phyloP scores from a whole-genome alignment of 345 rosid species.

The Moricandia moricandioides region DNA sequence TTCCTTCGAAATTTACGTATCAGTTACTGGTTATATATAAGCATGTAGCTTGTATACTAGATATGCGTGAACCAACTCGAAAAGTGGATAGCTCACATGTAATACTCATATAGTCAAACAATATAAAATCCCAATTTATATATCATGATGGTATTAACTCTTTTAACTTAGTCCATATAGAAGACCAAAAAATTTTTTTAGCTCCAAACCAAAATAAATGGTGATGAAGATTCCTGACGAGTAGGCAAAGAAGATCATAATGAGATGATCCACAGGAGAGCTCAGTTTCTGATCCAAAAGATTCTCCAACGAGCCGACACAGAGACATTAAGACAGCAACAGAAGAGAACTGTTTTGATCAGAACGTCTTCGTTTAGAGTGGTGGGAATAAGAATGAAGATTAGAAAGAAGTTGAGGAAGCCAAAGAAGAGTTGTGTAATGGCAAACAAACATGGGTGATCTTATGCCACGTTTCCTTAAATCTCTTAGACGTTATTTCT shows the following conservation, averaged over 20 bases:
- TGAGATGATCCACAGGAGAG: conserved; percentile 52
- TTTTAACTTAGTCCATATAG: too few relatives aligned
- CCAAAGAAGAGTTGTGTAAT: conserved; percentile 43
- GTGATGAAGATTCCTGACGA: conserved; percentile 31
- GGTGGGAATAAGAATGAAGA: conserved; percentile 52
- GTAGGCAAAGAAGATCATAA: conserved; percentile 67
- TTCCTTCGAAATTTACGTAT: neutral
- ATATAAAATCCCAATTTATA: neutral
- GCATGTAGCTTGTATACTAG: neutral
- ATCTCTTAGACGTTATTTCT: conserved; percentile 20
- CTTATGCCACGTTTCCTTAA: conserved; percentile 27
- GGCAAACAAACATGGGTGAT: conserved; percentile 14
- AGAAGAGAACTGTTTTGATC: conserved; percentile 25
- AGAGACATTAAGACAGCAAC: conserved; percentile 39
- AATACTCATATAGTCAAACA: neutral
- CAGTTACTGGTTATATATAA: neutral
- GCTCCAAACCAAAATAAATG: conserved; percentile 23
- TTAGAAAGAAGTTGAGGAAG: conserved; percentile 61
- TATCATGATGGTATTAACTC: too few relatives aligned
- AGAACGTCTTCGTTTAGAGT: conserved; percentile 35
- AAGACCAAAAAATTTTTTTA: too few relatives aligned
- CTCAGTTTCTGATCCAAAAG: conserved; percentile 78
- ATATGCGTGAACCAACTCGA: neutral
- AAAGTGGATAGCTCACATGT: neutral
- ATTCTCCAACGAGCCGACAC: conserved; percentile 46